Conservation (phyloP, 768 basidiomycete species). For the Tricholomella constricta region DNA sequence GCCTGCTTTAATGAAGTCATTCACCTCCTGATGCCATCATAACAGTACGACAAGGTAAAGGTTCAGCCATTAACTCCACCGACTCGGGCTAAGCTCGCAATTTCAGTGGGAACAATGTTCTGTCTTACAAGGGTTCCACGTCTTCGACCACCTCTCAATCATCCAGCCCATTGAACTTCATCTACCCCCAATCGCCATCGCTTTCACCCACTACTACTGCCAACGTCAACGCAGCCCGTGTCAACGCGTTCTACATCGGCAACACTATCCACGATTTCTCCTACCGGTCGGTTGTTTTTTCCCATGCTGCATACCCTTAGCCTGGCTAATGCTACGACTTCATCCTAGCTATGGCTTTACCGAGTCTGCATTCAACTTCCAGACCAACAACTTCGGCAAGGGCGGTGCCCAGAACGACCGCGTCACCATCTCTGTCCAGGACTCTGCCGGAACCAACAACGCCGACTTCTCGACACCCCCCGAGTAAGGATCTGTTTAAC, state of each 20-base stretch:
- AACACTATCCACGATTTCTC: conserved; percentile 59
- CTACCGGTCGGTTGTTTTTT: conserved; percentile 31
- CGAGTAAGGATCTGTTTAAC: conserved; percentile 36
- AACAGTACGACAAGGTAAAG: conserved; percentile 6
- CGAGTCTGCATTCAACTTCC: conserved; percentile 46
- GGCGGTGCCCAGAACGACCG: conserved; percentile 52
- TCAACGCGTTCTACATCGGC: conserved; percentile 59
- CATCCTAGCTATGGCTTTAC: conserved; percentile 50
- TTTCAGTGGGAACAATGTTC: conserved; percentile 36
- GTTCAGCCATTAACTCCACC: no score
- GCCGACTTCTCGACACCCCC: conserved; percentile 46
- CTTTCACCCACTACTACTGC: conserved; percentile 28
- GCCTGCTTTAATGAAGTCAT: background rate
- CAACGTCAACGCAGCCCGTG: conserved; percentile 56
- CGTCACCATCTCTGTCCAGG: conserved; percentile 55
- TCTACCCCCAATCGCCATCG: conserved; percentile 34
- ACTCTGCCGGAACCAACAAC: conserved; percentile 43
- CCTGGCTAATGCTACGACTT: background rate
- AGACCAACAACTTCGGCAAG: conserved; percentile 54
- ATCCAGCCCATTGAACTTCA: conserved; percentile 40
- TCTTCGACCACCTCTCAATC: conserved; percentile 37
- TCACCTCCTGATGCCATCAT: background rate
- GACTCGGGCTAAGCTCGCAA: background rate
- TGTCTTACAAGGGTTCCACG: conserved; percentile 33
- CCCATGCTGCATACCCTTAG: background rate